Evolutionary conservation across 768 basidiomycete genomes (phyloP).

Genomic region (Lactarius vividus): DNA sequence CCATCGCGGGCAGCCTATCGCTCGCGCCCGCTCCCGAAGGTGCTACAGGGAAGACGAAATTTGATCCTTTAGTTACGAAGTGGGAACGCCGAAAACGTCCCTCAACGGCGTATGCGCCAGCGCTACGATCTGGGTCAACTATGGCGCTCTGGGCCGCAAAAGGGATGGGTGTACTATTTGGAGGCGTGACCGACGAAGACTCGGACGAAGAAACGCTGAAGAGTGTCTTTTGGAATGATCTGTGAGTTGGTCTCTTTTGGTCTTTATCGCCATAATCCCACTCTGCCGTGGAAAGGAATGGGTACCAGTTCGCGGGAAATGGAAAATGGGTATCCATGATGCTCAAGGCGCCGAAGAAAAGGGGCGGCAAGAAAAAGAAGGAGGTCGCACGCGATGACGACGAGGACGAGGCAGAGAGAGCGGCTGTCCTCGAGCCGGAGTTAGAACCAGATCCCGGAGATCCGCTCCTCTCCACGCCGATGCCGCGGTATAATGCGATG

Average conservation of each 20-base stretch:
- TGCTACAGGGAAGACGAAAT: constrained; percentile 37
- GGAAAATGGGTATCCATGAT: constrained; percentile 78
- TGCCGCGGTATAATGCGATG: constrained; percentile 86
- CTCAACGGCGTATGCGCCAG: constrained; percentile 67
- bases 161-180: constrained; percentile 75
- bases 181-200: constrained; percentile 88
- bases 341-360: constrained; percentile 62
- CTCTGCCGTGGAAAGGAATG: constrained; percentile 49
- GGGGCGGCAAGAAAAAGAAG: constrained; percentile 40
- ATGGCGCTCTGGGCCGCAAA: constrained; percentile 79
- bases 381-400: constrained; percentile 27
- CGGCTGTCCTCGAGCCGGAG: constrained; percentile 41
- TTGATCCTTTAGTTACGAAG: constrained; percentile 56
- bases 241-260: constrained; percentile 45
- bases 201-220: constrained; percentile 79
- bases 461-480: constrained; percentile 59
- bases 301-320: constrained; percentile 69
- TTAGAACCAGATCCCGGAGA: constrained; percentile 58
- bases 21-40: constrained; percentile 23
- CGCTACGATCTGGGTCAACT: constrained; percentile 75
- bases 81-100: constrained; percentile 84
- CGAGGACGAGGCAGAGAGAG: constrained; percentile 31
- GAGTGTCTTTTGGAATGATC: constrained; percentile 83
- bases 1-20: not conserved
- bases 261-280: not conserved